Base-by-base conservation (phyloP, 371 early-diverging fungal species). In the Mortierella sp. region DNA sequence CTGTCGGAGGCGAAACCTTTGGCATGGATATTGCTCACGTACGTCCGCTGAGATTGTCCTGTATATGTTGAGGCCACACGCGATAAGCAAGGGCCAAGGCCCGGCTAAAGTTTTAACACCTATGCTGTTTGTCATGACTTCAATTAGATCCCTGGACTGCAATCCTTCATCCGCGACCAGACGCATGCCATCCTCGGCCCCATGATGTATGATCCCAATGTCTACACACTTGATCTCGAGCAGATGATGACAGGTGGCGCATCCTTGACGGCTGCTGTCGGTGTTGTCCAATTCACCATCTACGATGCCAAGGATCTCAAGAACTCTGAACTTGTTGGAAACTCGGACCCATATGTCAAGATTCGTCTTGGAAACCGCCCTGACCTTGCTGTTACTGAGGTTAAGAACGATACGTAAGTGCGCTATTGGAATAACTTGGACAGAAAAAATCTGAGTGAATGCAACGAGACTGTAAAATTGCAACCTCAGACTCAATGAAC, bases 191-290 rank as follows among this genome's bases (percentile, higher is more conserved):
- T 86, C 43, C 76, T 95, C 1, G 88, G 90, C 0, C 93, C 94
- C 6, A 92, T 94, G 93, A 87, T 97, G 82, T 93, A 96, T 67
- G 85, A 86, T 47, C 98, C 98, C 19, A 93, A 94, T 80, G 89
- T 88, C 60, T 94, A 95, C 73, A 85, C 87, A 5, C 84, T 96
- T 55, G 95, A 97, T 71, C 63, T 96, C 0, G 97, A 95, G 66
- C 86, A 88, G 62, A 85, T 98, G 75, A 85, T 98, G 81, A 88
- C 90, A 45, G 94, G 93, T n/a, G 88, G 86, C 15, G 85, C 84
- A 6, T 66, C 72, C 0, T 57, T 79, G 64, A 79, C 62, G 16
- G 68, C 88, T 28, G 94, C 97, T 15, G 88, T 91, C 65, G 99
- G 99, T 66, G 92, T 99, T 0, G 83, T 98, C 18, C 88, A 91